phyloP scores from a whole-genome alignment of 495 filamentous ascomycete species.

The Neurospora sublineolata region DNA sequence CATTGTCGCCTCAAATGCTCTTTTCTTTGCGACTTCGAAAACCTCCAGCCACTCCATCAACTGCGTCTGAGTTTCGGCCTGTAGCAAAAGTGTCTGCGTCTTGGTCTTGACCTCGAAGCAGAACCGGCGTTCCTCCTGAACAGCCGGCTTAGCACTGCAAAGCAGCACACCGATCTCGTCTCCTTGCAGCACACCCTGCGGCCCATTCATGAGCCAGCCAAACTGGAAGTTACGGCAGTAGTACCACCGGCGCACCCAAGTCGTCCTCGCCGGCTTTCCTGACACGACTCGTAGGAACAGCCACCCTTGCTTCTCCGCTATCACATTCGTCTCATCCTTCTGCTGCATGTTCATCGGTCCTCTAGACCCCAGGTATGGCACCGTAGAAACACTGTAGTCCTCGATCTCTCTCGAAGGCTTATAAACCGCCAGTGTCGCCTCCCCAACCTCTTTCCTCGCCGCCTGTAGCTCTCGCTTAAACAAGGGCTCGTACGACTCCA shows the following conservation, averaged over 20 bases:
- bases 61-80: conserved; percentile 85
- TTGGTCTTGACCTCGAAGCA: conserved; percentile 99
- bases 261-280: conserved; percentile 76
- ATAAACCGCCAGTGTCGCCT: conserved; percentile 53
- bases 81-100: conserved; percentile 75
- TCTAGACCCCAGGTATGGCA: conserved; percentile 68
- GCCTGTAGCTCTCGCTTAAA: conserved; percentile 69
- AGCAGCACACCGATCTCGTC: conserved; percentile 92
- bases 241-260: conserved; percentile 88
- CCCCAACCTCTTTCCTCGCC: conserved; percentile 75
- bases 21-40: conserved; percentile 87
- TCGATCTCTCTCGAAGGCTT: conserved; percentile 85
- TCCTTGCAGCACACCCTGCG: conserved; percentile 83
- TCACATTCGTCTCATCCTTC: conserved; percentile 32
- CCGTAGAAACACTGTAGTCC: conserved; percentile 78
- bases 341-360: conserved; percentile 47
- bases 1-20: conserved; percentile 70
- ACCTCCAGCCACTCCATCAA: conserved; percentile 84
- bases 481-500: conserved; percentile 69
- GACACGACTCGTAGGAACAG: conserved; percentile 69
- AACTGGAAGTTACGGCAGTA: conserved; percentile 93
- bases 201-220: conserved; percentile 83
- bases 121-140: conserved; percentile 86
- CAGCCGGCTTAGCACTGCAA: conserved; percentile 80
- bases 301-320: conserved; percentile 87